Conservation (phyloP, 179 eudicot genomes). For the Spergularia azorica region DNA sequence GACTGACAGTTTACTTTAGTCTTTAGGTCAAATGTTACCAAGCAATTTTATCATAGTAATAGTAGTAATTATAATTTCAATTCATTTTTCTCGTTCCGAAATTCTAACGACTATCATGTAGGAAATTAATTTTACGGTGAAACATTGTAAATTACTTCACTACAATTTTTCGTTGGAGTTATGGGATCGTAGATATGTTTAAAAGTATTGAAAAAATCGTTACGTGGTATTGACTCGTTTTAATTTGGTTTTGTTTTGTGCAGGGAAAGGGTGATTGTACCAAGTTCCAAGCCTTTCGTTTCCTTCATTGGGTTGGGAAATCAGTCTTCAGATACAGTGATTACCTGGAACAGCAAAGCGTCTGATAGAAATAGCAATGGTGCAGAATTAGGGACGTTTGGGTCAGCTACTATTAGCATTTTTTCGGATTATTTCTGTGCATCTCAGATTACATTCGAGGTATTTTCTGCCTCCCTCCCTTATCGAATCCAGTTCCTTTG, state of each 20-base stretch:
- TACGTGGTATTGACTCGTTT: not conserved
- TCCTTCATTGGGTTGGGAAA: constrained; percentile 71
- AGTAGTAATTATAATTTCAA: not conserved
- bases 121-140: too few relatives aligned
- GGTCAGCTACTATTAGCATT: constrained; percentile 64
- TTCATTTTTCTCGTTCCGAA: not conserved
- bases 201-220: not conserved
- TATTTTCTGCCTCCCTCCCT: constrained; percentile 18
- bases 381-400: constrained; percentile 55
- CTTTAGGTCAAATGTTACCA: not conserved
- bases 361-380: constrained; percentile 57
- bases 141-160: too few relatives aligned
- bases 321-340: constrained; percentile 46
- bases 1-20: not conserved
- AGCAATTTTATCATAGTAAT: not conserved
- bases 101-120: not conserved
- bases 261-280: constrained; percentile 80
- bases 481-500: not conserved
- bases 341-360: constrained; percentile 77
- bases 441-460: constrained; percentile 76
- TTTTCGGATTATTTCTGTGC: constrained; percentile 78
- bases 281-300: constrained; percentile 64
- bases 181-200: not conserved
- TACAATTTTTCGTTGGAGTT: not conserved
- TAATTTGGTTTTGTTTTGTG: not conserved